A percentile compares a stretch with the other conserved stretches of the same genome.
Evolutionary conservation across 2,329 filamentous ascomycete genomes (phyloP).

Genomic region (Epichloe hybrida): DNA sequence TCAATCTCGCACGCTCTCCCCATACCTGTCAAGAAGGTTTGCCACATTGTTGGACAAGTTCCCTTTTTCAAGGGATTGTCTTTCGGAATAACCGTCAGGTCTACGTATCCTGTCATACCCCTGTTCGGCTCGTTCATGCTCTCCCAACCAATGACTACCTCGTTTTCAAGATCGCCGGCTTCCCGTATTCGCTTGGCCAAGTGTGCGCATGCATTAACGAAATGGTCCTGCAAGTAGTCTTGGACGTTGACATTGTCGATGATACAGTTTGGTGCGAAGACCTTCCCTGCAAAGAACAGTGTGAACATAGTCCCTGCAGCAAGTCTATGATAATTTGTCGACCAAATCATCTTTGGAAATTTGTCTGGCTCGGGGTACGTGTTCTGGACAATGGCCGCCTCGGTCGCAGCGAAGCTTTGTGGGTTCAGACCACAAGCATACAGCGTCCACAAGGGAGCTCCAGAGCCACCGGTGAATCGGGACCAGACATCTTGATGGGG

Average conservation of each 20-base stretch:
- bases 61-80: conserved; percentile 89
- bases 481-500: conserved; percentile 99
- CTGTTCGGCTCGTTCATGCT: conserved; percentile 90
- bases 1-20: conserved; percentile 82
- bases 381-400: conserved; percentile 91
- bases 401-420: conserved; percentile 67
- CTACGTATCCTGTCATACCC: conserved; percentile 70
- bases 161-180: conserved; percentile 74
- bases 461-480: conserved; percentile 82
- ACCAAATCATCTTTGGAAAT: conserved; percentile 99
- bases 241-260: conserved; percentile 94
- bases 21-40: conserved; percentile 82
- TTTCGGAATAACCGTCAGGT: conserved; percentile 67
- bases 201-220: conserved; percentile 64
- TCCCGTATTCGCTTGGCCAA: conserved; percentile 77
- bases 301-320: conserved; percentile 87
- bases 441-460: conserved; percentile 93
- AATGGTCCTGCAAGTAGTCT: conserved; percentile 84
- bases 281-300: conserved; percentile 77
- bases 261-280: conserved; percentile 91
- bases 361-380: conserved; percentile 72
- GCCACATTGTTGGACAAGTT: conserved; percentile 86
- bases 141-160: conserved; percentile 90
- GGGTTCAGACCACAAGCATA: conserved; percentile 91
- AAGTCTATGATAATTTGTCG: conserved; percentile 85